These are phyloP conservation scores for Daedaleopsis nitida DNA, from an alignment of 768 basidiomycete genomes.

Conservation along the genomic window DNA sequence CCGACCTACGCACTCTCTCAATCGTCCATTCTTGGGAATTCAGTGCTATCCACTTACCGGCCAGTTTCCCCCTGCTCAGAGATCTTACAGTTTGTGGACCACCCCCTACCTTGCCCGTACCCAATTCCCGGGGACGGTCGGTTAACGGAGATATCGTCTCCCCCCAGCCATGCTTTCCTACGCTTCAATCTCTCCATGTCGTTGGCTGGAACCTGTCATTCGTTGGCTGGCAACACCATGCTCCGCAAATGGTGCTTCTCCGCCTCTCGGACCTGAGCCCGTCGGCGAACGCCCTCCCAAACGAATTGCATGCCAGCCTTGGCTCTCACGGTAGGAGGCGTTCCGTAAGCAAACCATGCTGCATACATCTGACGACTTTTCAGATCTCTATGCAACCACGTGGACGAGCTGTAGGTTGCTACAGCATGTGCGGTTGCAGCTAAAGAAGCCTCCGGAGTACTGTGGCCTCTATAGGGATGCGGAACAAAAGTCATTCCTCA, in stretches of 20 bases:
- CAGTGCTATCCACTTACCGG: background rate
- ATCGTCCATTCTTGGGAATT: conserved; percentile 13
- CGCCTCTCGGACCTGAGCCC: background rate
- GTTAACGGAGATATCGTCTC: background rate
- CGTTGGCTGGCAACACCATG: background rate
- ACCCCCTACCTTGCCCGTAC: background rate
- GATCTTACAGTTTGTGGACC: conserved; percentile 4
- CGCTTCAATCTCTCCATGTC: background rate
- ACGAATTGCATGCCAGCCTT: background rate
- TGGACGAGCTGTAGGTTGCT: background rate
- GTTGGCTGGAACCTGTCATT: background rate
- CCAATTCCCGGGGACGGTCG: background rate
- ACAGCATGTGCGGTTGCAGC: background rate
- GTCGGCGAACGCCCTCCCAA: background rate
- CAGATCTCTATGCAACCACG: background rate
- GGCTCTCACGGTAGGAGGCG: background rate
- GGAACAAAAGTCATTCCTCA: background rate
- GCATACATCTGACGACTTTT: background rate
- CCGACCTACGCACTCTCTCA: conserved; percentile 1
- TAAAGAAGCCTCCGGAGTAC: no score
- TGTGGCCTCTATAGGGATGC: no score
- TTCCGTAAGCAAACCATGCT: no score
- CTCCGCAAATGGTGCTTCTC: background rate
- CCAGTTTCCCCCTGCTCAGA: background rate
- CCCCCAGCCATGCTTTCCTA: background rate